Percentiles rank a stretch among this genome's conserved stretches.
phyloP scores from a whole-genome alignment of 2,329 filamentous ascomycete genomes.

The Cladosporium sp. region DNA sequence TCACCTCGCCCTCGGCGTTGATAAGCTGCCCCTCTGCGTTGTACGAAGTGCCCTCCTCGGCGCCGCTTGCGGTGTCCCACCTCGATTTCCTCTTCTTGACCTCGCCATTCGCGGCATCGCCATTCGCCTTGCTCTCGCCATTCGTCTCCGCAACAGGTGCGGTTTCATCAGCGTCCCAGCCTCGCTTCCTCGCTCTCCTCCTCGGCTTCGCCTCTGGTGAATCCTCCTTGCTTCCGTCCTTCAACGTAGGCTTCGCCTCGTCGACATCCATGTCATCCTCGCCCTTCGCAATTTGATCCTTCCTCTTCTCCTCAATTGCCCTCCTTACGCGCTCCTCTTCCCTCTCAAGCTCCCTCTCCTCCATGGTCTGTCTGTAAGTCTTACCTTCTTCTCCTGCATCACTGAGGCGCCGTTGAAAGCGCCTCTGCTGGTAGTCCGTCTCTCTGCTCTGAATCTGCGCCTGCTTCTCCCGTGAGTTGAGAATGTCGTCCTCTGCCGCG shows the following conservation, averaged over 20 bases:
- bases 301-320: conserved; percentile 74
- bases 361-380: conserved; percentile 89
- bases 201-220: conserved; percentile 56
- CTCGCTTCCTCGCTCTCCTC: conserved; percentile 58
- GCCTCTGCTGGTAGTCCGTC: conserved; percentile 95
- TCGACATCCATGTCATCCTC: conserved; percentile 63
- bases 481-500: conserved; percentile 86
- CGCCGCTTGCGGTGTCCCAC: conserved; percentile 71
- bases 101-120: conserved; percentile 50
- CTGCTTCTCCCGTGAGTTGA: conserved; percentile 82
- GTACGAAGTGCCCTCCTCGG: conserved; percentile 40
- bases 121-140: conserved; percentile 37
- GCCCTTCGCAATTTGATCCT: conserved; percentile 62
- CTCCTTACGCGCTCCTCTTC: conserved; percentile 85
- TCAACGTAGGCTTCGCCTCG: conserved; percentile 67
- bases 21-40: conserved; percentile 24
- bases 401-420: conserved; percentile 82
- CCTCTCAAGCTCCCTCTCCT: conserved; percentile 80
- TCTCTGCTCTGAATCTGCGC: conserved; percentile 89
- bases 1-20: conserved; percentile 23
- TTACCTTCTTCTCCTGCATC: conserved; percentile 62
- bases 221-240: conserved; percentile 47
- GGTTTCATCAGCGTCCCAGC: conserved; percentile 34
- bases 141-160: conserved; percentile 61
- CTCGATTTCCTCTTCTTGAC: conserved; percentile 82